Conservation (phyloP, 1,284 basidiomycete species). For the Ceratobasidium sp. region DNA sequence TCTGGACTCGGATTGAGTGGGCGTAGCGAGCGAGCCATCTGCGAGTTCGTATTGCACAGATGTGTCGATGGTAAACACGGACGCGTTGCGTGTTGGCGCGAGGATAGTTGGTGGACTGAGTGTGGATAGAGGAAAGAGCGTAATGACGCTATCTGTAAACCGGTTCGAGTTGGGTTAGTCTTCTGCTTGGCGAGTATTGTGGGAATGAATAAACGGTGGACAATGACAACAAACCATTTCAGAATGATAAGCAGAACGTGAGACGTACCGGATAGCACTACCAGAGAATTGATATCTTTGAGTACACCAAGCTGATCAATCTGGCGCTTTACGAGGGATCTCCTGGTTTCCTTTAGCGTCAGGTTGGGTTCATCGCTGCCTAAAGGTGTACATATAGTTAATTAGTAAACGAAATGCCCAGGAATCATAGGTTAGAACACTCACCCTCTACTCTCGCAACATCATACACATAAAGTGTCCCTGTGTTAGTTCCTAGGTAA, state of each 20-base stretch:
- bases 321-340: constrained; percentile 72
- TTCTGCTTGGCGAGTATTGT: background rate
- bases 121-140: constrained; percentile 73
- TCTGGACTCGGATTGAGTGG: constrained; percentile 53
- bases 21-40: constrained; percentile 32
- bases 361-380: constrained; percentile 61
- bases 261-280: constrained; percentile 81
- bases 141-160: constrained; percentile 71
- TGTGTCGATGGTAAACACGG: constrained; percentile 83
- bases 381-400: constrained; percentile 44
- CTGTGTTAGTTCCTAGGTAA: constrained; percentile 81
- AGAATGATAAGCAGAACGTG: background rate
- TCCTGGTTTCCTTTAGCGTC: constrained; percentile 76
- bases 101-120: constrained; percentile 80
- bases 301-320: constrained; percentile 91
- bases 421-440: constrained; percentile 46
- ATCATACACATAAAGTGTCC: constrained; percentile 76
- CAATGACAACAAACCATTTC: background rate
- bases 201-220: background rate
- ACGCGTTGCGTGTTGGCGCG: constrained; percentile 80
- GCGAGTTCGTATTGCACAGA: constrained; percentile 65
- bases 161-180: constrained; percentile 50
- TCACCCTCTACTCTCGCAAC: constrained; percentile 62
- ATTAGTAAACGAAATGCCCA: background rate
- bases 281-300: constrained; percentile 84